phyloP scores from a whole-genome alignment of 2,329 filamentous ascomycete species.

The Aspergillus clavatus region DNA sequence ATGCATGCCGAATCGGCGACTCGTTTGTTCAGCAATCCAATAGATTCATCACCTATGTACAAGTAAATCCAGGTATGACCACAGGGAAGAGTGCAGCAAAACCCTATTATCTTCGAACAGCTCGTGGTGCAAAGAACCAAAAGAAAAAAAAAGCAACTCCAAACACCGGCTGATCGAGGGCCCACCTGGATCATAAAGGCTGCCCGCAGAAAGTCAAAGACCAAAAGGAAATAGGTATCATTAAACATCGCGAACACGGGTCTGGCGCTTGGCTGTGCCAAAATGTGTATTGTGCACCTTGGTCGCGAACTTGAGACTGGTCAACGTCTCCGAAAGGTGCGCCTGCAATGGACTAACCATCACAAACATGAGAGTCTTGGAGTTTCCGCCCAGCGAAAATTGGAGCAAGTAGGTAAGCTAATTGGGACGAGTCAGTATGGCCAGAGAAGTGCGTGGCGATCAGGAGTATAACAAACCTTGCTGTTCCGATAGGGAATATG shows the following conservation, averaged over 20 bases:
- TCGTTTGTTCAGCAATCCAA: background rate
- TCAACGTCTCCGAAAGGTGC: constrained; percentile 87
- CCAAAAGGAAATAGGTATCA: constrained; percentile 15
- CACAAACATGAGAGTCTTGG: constrained; percentile 98
- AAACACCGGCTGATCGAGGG: constrained; percentile 25
- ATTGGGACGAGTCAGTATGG: constrained; percentile 14
- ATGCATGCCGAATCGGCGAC: background rate
- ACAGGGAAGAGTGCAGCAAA: background rate
- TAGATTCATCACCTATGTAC: constrained; percentile 1
- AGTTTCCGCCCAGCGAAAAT: constrained; percentile 91
- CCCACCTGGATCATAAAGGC: constrained; percentile 26
- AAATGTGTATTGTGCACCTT: constrained; percentile 90
- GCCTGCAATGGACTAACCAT: constrained; percentile 92
- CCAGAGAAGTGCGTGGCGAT: background rate
- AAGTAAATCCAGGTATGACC: constrained; percentile 1
- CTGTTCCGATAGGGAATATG: constrained; percentile 95
- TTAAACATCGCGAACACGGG: constrained; percentile 34
- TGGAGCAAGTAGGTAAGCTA: constrained; percentile 88
- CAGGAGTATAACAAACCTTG: constrained; percentile 55
- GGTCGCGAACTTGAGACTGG: constrained; percentile 90
- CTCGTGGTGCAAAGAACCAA: too few relatives aligned
- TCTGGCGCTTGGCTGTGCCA: constrained; percentile 64
- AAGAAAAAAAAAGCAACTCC: constrained; percentile 12
- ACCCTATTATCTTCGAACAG: constrained; percentile 10
- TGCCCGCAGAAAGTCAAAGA: constrained; percentile 13